Evolutionary conservation across 2,329 filamentous ascomycete species (phyloP).

Genomic region (Cladosporium sp.): DNA sequence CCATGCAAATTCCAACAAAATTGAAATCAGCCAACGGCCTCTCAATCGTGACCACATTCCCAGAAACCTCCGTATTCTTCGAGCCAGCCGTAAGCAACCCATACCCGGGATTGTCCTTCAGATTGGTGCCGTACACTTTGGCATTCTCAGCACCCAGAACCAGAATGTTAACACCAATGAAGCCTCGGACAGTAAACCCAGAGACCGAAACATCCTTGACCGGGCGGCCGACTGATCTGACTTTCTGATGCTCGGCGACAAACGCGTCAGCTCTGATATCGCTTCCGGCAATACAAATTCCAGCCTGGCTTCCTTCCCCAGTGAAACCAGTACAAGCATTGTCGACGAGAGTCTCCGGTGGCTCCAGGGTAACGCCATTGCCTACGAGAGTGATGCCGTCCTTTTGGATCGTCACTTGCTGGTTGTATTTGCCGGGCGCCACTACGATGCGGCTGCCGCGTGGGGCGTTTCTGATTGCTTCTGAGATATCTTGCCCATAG

Average conservation of each 20-base stretch:
- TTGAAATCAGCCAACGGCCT: slow-evolving; percentile 4
- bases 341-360: slow-evolving; percentile 19
- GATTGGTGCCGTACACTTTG: slow-evolving; percentile 25
- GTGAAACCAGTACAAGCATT: slow-evolving; percentile 33
- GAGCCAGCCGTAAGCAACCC: slow-evolving; percentile 37
- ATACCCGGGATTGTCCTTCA: slow-evolving; percentile 29
- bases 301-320: slow-evolving; percentile 24
- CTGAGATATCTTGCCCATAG: slow-evolving; percentile 25
- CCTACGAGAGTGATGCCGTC: slow-evolving; percentile 33
- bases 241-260: slow-evolving; percentile 29
- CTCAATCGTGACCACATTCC: slow-evolving; percentile 27
- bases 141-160: slow-evolving; percentile 32
- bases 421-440: slow-evolving; percentile 30
- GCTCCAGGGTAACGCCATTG: slow-evolving; percentile 24
- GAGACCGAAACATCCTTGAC: slow-evolving; percentile 30
- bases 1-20: slow-evolving; percentile 35
- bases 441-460: slow-evolving; percentile 32
- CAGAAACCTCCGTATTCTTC: slow-evolving; percentile 24
- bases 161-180: slow-evolving; percentile 38
- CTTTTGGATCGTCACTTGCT: slow-evolving; percentile 34
- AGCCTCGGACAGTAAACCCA: slow-evolving; percentile 33
- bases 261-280: slow-evolving; percentile 24
- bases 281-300: slow-evolving; percentile 34
- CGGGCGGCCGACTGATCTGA: slow-evolving; percentile 22
- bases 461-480: slow-evolving; percentile 27